phyloP scores from a whole-genome alignment of 139 green algal species.

The Spirogloea muscicola region DNA sequence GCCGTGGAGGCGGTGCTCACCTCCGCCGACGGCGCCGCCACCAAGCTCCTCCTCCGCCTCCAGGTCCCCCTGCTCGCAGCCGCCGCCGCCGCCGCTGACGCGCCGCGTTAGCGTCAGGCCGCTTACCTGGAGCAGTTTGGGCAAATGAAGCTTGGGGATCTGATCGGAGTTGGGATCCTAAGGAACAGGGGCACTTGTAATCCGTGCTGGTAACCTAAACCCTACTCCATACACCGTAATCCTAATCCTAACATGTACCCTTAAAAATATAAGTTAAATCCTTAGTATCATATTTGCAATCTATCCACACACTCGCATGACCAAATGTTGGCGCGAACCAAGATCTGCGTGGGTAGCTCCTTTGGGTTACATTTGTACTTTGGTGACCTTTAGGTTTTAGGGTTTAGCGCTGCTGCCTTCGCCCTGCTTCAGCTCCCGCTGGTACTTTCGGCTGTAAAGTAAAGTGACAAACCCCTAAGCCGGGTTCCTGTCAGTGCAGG shows the following conservation, averaged over 20 bases:
- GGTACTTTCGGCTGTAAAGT: too few relatives aligned
- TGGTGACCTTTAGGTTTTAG: too few relatives aligned
- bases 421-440: too few relatives aligned
- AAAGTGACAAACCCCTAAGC: neutral
- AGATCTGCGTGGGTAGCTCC: neutral
- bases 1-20: neutral
- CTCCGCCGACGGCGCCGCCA: conserved; percentile 25
- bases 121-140: neutral
- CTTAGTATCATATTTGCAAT: neutral
- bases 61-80: neutral
- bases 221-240: neutral
- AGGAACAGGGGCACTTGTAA: neutral
- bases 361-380: too few relatives aligned
- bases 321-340: neutral
- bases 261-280: neutral
- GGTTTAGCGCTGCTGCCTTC: too few relatives aligned
- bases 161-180: neutral
- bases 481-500: conserved; percentile 57
- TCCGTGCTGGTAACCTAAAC: neutral
- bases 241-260: neutral
- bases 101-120: neutral
- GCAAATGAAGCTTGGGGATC: neutral
- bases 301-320: neutral
- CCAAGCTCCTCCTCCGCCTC: conserved; percentile 35
- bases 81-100: neutral